Conservation (phyloP, 2,329 filamentous ascomycete genomes). For the Cytospora paraplurivora region DNA sequence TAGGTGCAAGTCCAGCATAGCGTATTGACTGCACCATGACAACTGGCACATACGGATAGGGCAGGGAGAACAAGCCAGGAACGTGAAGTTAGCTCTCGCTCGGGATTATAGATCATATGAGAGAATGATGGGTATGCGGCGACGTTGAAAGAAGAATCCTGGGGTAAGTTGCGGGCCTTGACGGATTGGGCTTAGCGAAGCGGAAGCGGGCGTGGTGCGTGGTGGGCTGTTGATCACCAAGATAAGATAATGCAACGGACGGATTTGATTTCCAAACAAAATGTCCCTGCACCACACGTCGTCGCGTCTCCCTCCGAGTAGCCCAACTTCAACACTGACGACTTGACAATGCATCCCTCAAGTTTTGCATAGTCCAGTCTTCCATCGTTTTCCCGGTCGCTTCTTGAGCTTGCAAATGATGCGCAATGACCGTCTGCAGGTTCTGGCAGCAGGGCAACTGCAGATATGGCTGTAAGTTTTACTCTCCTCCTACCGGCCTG, state of each 20-base stretch:
- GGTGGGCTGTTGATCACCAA: neutral
- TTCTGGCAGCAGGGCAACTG: conserved; percentile 55
- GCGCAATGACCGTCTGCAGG: conserved; percentile 43
- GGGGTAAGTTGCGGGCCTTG: too few species aligned
- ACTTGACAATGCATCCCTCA: conserved; percentile 3
- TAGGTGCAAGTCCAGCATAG: too few species aligned
- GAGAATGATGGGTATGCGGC: neutral
- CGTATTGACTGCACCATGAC: too few species aligned
- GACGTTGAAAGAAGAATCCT: neutral
- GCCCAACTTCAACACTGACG: conserved; percentile 3
- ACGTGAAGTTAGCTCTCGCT: neutral
- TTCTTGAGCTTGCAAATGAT: conserved; percentile 14
- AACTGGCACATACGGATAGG: too few species aligned
- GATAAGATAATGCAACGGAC: neutral
- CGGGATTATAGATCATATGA: neutral
- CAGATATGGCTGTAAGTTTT: conserved; percentile 52
- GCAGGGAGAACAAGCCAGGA: neutral
- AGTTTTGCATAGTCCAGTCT: conserved; percentile 11
- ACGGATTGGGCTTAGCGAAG: neutral
- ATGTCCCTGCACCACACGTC: conserved; percentile 19
- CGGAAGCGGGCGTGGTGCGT: too few species aligned
- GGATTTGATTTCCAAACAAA: neutral
- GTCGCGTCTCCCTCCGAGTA: conserved; percentile 22
- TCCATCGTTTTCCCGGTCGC: conserved; percentile 7
- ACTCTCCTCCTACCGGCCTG: neutral